These are phyloP conservation scores for Mycena epipterygia DNA, from an alignment of 768 basidiomycete genomes.

Conservation along the genomic window DNA sequence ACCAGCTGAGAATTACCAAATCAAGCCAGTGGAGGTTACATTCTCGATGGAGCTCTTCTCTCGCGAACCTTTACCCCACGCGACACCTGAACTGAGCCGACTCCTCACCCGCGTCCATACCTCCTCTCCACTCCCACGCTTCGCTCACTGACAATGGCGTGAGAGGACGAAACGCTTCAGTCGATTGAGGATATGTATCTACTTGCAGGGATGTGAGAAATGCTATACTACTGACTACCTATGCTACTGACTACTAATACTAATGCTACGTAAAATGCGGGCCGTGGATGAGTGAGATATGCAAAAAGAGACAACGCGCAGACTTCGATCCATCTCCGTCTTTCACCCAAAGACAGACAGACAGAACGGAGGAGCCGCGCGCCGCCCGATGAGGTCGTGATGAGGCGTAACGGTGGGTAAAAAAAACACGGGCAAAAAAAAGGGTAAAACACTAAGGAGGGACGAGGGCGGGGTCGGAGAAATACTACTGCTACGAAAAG, in stretches of 20 bases:
- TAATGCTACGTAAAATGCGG: conserved; percentile 60
- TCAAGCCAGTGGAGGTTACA: neutral
- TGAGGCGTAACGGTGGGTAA: conserved; percentile 26
- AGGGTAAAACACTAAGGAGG: conserved; percentile 31
- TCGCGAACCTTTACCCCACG: too few species aligned
- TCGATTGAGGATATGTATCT: conserved; percentile 50
- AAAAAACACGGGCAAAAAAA: conserved; percentile 14
- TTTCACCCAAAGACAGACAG: too few species aligned
- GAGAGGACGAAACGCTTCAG: conserved; percentile 2
- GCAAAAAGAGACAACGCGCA: conserved; percentile 28
- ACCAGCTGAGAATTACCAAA: neutral
- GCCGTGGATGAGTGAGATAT: conserved; percentile 41
- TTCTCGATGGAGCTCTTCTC: too few species aligned
- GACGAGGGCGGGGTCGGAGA: neutral
- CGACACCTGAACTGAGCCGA: too few species aligned
- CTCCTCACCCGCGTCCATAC: too few species aligned
- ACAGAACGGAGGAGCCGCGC: neutral
- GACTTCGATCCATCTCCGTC: neutral
- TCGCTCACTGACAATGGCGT: too few species aligned
- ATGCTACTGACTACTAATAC: conserved; percentile 54
- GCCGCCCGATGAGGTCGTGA: conserved; percentile 19
- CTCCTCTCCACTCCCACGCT: too few species aligned
- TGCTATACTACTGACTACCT: conserved; percentile 56
- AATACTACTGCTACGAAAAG: conserved; percentile 57
- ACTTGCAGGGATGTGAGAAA: conserved; percentile 62